These are phyloP conservation scores for Imleria badia DNA, from an alignment of 768 basidiomycete genomes.

Conservation along the genomic window DNA sequence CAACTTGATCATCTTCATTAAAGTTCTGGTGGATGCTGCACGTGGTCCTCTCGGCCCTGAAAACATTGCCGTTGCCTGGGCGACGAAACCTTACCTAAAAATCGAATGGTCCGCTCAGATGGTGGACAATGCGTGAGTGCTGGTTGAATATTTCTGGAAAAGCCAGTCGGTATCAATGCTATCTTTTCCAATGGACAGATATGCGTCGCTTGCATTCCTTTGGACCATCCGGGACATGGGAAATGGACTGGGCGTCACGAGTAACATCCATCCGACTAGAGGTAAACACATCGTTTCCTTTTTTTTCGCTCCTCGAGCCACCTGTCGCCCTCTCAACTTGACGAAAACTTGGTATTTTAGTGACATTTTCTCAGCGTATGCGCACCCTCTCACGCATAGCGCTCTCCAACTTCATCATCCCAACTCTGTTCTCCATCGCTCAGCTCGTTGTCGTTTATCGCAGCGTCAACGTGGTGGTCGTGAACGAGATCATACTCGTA, in stretches of 20 bases:
- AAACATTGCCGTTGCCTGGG: constrained; percentile 19
- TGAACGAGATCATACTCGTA: constrained; percentile 29
- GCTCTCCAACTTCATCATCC: constrained; percentile 34
- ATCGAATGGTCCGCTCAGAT: constrained; percentile 34
- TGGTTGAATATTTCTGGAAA: neutral
- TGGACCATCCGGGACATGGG: constrained; percentile 24
- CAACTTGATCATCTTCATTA: constrained; percentile 31
- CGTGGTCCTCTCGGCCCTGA: constrained; percentile 18
- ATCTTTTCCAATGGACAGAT: constrained; percentile 8
- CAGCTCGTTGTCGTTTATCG: constrained; percentile 32
- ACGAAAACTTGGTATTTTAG: too few relatives aligned
- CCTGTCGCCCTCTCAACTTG: neutral
- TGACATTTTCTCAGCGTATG: constrained; percentile 23
- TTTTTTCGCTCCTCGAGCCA: neutral
- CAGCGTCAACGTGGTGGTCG: constrained; percentile 15
- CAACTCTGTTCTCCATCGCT: constrained; percentile 30
- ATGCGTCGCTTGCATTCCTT: constrained; percentile 28
- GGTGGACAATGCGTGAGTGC: constrained; percentile 29
- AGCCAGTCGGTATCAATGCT: neutral
- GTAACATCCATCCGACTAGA: constrained; percentile 17
- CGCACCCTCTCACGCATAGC: constrained; percentile 31
- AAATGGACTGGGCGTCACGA: constrained; percentile 13
- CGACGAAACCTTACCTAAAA: constrained; percentile 28
- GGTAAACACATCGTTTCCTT: neutral
- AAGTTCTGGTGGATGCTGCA: constrained; percentile 19